Base-by-base conservation (phyloP, 768 basidiomycete species). In the Vararia minispora region DNA sequence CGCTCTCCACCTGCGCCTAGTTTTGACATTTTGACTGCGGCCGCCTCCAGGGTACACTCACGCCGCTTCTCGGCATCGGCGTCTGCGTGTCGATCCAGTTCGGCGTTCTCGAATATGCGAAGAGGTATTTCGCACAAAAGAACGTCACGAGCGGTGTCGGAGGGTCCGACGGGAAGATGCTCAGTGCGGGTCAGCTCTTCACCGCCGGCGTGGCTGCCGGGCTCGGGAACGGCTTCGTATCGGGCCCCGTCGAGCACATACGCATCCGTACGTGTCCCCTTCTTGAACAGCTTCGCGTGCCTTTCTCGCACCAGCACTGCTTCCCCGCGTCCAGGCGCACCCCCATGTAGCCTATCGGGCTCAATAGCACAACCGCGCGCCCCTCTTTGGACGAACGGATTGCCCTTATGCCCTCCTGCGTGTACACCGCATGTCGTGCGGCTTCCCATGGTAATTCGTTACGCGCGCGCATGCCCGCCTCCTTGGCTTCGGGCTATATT, bases 11-110 rank as follows among this genome's bases (percentile, higher is more conserved):
- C 3, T 12, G 29, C 17, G 35, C 37, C 35, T 14, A 39, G n/a
- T n/a, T n/a, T 29, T 22, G 33, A 12, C 38, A 16, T 20, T 25
- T 35, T 29, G 33, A 25, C 29, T 16, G 16, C 24, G 8, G 22
- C 8, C 28, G 24, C 33, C 22, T 26, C 1, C 31, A 94, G 89
- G 91, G 91, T 40, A 92, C 91, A 1, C 60, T 94, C 33, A 83
- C 89, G 1, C 91, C 91, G 9, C 64, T 97, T 9, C 65, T 94
- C 14, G 91, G 91, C 29, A 92, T 97, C 45, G 91, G 91, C 45
- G 71, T 86, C 28, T 97, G 91, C 52, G 91, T 97, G 4, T 92
- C 90, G 9, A 97, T 97, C 54, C 91, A 97, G 57, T 97, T 97
- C 54, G 91, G 79, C 40, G 88, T 77, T 21, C 68, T 97, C 41